These are phyloP conservation scores for Aspergillus campestris DNA, from an alignment of 495 filamentous ascomycete species.

Conservation along the genomic window DNA sequence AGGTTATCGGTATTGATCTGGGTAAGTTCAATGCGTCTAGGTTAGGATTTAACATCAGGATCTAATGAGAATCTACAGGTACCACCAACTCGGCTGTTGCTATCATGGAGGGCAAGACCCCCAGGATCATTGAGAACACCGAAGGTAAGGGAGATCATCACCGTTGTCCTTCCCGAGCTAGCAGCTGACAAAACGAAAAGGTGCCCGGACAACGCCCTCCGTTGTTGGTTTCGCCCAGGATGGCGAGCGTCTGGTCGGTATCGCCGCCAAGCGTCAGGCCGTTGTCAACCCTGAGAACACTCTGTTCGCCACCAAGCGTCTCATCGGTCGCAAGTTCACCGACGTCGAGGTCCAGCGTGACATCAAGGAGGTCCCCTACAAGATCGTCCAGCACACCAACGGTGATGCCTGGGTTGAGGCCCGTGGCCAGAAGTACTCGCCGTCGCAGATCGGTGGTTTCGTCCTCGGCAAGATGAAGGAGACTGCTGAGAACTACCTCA, in stretches of 20 bases:
- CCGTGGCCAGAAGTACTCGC: constrained; percentile 94
- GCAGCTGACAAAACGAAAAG: constrained; percentile 30
- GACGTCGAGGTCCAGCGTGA: constrained; percentile 95
- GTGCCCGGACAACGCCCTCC: constrained; percentile 92
- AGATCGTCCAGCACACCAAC: constrained; percentile 97
- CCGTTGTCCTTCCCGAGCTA: constrained; percentile 8
- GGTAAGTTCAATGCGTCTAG: constrained; percentile 50
- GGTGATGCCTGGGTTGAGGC: constrained; percentile 98
- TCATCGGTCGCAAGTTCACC: constrained; percentile 97
- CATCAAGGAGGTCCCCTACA: constrained; percentile 97
- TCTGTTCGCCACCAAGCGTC: constrained; percentile 97
- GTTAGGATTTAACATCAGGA: constrained; percentile 4
- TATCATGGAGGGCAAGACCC: constrained; percentile 91
- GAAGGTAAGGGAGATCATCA: constrained; percentile 56
- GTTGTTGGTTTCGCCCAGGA: constrained; percentile 96
- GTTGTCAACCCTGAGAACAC: constrained; percentile 99
- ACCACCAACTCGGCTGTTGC: constrained; percentile 98
- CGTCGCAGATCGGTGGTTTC: constrained; percentile 96
- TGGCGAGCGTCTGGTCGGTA: constrained; percentile 95
- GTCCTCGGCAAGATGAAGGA: constrained; percentile 98
- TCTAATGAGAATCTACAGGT: constrained; percentile 41
- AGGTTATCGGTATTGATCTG: constrained; percentile 97
- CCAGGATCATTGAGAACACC: constrained; percentile 95
- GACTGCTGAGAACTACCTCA: constrained; percentile 84
- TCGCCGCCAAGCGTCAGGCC: constrained; percentile 96